Evolutionary conservation across 306 rosid species (phyloP).

Genomic region (Malus sylvestris): DNA sequence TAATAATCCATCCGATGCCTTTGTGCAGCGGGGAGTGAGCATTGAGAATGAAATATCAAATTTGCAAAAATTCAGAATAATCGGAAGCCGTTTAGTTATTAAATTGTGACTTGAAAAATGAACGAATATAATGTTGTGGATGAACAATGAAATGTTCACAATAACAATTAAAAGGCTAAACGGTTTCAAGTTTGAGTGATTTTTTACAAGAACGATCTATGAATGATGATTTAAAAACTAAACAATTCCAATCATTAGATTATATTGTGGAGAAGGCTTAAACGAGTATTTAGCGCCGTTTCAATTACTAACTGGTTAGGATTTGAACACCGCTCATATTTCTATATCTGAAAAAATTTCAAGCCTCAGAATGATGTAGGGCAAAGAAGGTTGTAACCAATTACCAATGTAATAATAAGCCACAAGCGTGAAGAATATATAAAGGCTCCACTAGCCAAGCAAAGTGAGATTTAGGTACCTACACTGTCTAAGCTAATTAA

Average conservation of each 20-base stretch:
- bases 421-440: constrained; percentile 9
- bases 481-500: neutral
- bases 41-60: too few species aligned
- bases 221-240: neutral
- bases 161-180: too few species aligned
- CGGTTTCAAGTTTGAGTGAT: neutral
- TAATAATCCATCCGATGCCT: neutral
- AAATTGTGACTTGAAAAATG: neutral
- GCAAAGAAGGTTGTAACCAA: constrained; percentile 13
- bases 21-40: too few species aligned
- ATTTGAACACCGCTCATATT: neutral
- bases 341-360: neutral
- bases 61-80: neutral
- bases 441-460: constrained; percentile 35
- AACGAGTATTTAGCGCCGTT: too few species aligned
- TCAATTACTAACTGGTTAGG: neutral
- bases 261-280: too few species aligned
- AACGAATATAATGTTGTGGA: too few species aligned
- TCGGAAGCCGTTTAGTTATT: neutral
- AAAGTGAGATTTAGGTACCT: constrained; percentile 5
- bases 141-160: neutral
- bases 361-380: neutral
- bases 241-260: neutral
- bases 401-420: neutral
- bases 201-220: too few species aligned